Evolutionary conservation across 495 filamentous ascomycete species (phyloP).

Genomic region (Penicillium herquei): DNA sequence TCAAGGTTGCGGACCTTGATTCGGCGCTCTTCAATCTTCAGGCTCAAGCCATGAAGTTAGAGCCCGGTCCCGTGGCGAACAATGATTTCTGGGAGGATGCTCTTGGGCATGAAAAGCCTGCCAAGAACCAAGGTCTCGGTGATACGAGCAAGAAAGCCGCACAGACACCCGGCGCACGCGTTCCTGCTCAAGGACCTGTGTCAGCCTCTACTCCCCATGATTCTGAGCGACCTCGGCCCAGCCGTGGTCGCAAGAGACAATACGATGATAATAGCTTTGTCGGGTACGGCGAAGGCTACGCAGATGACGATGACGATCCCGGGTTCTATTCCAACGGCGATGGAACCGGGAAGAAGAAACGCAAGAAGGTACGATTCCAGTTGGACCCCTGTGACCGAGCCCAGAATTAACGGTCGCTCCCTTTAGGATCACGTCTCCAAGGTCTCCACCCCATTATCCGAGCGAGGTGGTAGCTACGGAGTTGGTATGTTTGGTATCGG

Average conservation of each 20-base stretch:
- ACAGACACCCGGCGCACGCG: constrained; percentile 29
- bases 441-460: constrained; percentile 43
- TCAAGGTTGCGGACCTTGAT: constrained; percentile 45
- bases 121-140: constrained; percentile 30
- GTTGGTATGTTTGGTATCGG: constrained; percentile 51
- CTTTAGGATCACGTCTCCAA: constrained; percentile 45
- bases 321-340: constrained; percentile 47
- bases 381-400: constrained; percentile 5
- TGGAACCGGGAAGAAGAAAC: constrained; percentile 46
- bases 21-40: constrained; percentile 48
- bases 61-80: constrained; percentile 54
- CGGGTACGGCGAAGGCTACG: constrained; percentile 66
- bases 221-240: constrained; percentile 48
- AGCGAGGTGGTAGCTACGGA: constrained; percentile 46
- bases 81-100: constrained; percentile 57
- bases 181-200: constrained; percentile 29
- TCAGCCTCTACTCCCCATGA: constrained; percentile 33
- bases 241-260: constrained; percentile 62
- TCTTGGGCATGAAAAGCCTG: constrained; percentile 57
- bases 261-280: constrained; percentile 68
- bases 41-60: constrained; percentile 53
- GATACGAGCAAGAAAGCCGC: constrained; percentile 40
- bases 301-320: constrained; percentile 58
- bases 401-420: constrained; percentile 2
- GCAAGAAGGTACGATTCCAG: constrained; percentile 48